phyloP scores from a whole-genome alignment of 176 grass and related monocot genomes.

The Aegilops tauschii region DNA sequence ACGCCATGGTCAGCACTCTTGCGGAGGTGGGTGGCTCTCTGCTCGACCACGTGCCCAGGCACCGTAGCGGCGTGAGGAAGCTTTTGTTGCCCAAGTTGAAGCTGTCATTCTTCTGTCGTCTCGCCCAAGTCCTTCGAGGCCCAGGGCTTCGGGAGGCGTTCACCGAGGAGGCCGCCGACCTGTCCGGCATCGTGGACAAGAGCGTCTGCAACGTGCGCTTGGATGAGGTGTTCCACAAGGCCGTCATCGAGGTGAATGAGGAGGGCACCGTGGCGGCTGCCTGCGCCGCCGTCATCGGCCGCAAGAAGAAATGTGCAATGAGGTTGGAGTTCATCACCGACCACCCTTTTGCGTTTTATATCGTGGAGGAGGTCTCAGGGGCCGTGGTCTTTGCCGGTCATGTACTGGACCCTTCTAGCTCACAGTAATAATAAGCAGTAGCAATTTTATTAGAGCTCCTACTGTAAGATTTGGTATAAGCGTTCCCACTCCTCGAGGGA shows the following conservation, averaged over 20 bases:
- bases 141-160: not conserved
- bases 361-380: not conserved
- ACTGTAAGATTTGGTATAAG: too few relatives aligned
- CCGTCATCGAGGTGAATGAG: not conserved
- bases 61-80: not conserved
- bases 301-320: not conserved
- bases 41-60: not conserved
- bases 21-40: not conserved
- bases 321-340: not conserved
- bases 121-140: not conserved
- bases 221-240: slow-evolving; percentile 15
- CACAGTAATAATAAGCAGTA: not conserved
- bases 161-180: not conserved
- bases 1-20: not conserved
- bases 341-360: not conserved
- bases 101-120: not conserved
- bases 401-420: not conserved
- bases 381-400: not conserved
- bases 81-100: not conserved
- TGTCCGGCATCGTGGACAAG: not conserved
- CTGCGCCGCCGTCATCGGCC: not conserved
- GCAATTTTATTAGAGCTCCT: too few relatives aligned
- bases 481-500: too few relatives aligned
- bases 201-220: not conserved
- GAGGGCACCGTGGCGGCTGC: not conserved